Conservation (phyloP, 108 stramenopile species). For the Parietichytrium sp. region DNA sequence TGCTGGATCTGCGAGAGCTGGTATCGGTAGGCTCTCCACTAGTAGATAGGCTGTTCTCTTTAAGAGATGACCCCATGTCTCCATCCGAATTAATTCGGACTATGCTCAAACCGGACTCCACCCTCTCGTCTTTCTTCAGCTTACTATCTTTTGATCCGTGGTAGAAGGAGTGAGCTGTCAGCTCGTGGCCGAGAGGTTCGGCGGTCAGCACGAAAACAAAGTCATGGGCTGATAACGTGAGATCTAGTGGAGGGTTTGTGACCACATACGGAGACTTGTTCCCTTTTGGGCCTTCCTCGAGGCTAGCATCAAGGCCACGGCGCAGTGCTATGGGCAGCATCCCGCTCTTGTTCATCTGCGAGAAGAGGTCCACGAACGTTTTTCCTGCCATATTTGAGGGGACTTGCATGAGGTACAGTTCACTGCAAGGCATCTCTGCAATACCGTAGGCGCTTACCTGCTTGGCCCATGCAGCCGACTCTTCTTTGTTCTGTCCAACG, state of each 20-base stretch:
- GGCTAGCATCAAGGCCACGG: neutral
- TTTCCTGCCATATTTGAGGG: neutral
- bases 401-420: neutral
- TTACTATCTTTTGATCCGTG: too few relatives aligned
- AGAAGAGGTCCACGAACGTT: neutral
- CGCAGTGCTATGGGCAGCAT: slow-evolving; percentile 8
- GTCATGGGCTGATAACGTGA: neutral
- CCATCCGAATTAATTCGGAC: too few relatives aligned
- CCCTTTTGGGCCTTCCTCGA: neutral
- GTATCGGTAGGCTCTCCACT: too few relatives aligned
- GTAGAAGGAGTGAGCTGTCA: too few relatives aligned
- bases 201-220: neutral
- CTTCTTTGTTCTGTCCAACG: neutral
- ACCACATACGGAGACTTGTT: slow-evolving; percentile 24
- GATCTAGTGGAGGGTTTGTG: slow-evolving; percentile 1
- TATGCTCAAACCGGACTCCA: too few relatives aligned
- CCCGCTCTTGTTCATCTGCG: neutral
- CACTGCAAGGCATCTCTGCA: neutral
- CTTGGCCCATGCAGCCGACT: neutral
- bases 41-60: too few relatives aligned
- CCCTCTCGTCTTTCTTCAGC: too few relatives aligned
- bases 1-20: too few relatives aligned
- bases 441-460: neutral
- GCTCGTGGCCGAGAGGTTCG: neutral
- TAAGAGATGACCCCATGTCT: too few relatives aligned